Evolutionary conservation across 2,329 filamentous ascomycete genomes (phyloP), one percentile per base, ranked within the genome.

Genomic region (Pseudogymnoascus sp.): DNA sequence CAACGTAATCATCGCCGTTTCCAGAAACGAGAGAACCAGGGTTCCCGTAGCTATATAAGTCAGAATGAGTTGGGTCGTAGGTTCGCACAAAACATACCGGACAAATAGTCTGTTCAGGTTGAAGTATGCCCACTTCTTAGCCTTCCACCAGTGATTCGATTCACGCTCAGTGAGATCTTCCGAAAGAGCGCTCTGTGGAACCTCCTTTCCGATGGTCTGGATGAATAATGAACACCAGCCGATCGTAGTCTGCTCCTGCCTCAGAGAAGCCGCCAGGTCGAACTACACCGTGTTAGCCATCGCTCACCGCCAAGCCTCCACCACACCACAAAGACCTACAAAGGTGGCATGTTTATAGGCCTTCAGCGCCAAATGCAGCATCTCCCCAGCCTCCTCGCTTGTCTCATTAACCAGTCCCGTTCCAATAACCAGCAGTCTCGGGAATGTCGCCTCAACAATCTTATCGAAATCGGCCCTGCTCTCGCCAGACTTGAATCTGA

Each of bases 51-150:
- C 92, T 94, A 58, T 7, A 62, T 48, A 38, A 38, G 60, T 70
- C 61, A 66, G 63, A 5, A 66, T 48, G 27, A 15, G 36, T 10
- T 42, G 59, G 13, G 36, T 27, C 42, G 10, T 62, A 61, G 9
- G 17, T 4, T 36, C 8, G 9, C 38, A 61, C 36, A 44, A 29
- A 38, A 74, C 81, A 65, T 78, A 93, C 90, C 91, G 85, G 68
- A 97, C 92, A 72, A 94, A 99, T 15, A 99, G 84, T 65, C 94
- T 85, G 78, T 99, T 99, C 69, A 99, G 78, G 76, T 97, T 97
- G 71, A 94, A 96, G 76, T 97, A 99, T 12, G 93, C 90, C 94
- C 94, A 97, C 77, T 99, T 99, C 86, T 97, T 97, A 66, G 92
- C 90, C 80, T 97, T 99, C 93, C 93, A 99, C 93, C 94, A 99